Base-by-base conservation (phyloP, 768 basidiomycete genomes). In the Infundibulicybe gibba region DNA sequence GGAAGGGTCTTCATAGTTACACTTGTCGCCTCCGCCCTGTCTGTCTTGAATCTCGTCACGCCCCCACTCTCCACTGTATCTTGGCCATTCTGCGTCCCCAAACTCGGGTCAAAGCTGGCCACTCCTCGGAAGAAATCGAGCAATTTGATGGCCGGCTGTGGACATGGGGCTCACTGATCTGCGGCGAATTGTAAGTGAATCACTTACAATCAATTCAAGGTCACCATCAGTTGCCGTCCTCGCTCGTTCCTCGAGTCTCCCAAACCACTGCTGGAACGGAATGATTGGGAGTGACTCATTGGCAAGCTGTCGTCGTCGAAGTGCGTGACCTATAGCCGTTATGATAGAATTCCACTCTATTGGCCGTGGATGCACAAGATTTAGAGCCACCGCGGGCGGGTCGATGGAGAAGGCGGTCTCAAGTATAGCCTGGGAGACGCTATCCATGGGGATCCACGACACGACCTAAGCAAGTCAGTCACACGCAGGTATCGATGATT, bases 311-410 rank as follows among this genome's bases (percentile, higher is more conserved):
- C 14, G 11, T 6, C 43, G 6, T 14, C 17, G 4, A n/a, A 38
- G 17, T 38, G 35, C 17, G n/a, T 6, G n/a, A 10, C 35, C 17
- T 6, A 45, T 44, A 10, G 39, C 31, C 12, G n/a, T 40, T 11
- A 55, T 46, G 17, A 58, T 33, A 6, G 16, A 10, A 30, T 45
- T 50, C 57, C 62, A 63, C 20, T 43, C n/a, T 5, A 64, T 44
- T 10, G 70, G 67, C 2, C 55, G 60, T 0, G 65, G 65, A 45
- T 68, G 67, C 6, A 68, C 61, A 21, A 71, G 14, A 32, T 71
- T 68, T 21, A 64, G 41, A 3, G 49, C 58, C 6, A 58, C 25
- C 1, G 58, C 56, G 1, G 48, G 53, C 13, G 47, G 32, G 13
- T 53, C 49, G 6, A 55, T 40, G 6, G 52, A 41, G 37, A 70